Conservation (phyloP, 2,329 filamentous ascomycete species). For the Sphaerulina populicola region DNA sequence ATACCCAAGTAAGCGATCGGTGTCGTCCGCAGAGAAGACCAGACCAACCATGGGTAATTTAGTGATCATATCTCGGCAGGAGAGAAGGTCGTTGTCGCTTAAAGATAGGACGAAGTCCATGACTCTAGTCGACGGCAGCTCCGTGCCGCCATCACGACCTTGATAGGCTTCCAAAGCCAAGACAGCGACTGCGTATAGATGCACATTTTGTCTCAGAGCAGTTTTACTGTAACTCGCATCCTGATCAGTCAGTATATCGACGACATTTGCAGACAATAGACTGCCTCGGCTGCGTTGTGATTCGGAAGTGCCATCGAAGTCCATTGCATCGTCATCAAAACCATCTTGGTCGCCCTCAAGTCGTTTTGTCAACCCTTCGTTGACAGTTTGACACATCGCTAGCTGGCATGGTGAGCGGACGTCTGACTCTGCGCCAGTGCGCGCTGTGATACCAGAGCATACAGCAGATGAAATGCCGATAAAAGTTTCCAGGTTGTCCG, state of each 20-base stretch:
- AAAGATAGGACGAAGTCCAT: slow-evolving; percentile 25
- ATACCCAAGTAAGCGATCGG: slow-evolving; percentile 41
- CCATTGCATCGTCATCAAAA: slow-evolving; percentile 51
- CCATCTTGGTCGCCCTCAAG: slow-evolving; percentile 31
- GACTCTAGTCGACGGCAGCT: slow-evolving; percentile 11
- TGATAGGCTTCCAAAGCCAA: slow-evolving; percentile 3
- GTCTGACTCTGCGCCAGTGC: not conserved
- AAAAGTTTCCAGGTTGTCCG: slow-evolving; percentile 39
- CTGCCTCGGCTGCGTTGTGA: slow-evolving; percentile 48
- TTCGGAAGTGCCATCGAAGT: slow-evolving; percentile 57
- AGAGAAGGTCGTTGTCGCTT: slow-evolving; percentile 19
- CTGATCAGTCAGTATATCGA: slow-evolving; percentile 42
- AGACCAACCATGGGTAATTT: slow-evolving; percentile 22
- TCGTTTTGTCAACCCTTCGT: slow-evolving; percentile 8
- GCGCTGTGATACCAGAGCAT: slow-evolving; percentile 12
- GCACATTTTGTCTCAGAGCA: slow-evolving; percentile 17
- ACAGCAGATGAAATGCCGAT: slow-evolving; percentile 32
- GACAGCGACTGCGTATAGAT: slow-evolving; percentile 22
- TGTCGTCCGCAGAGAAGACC: slow-evolving; percentile 28
- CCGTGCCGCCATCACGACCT: not conserved
- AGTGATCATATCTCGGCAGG: slow-evolving; percentile 22
- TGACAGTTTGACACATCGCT: slow-evolving; percentile 17
- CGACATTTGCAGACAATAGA: slow-evolving; percentile 29
- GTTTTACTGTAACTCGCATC: slow-evolving; percentile 19
- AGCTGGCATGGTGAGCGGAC: slow-evolving; percentile 15